Evolutionary conservation across 108 stramenopile genomes (phyloP).

Genomic region (Conticribra weissflogii): DNA sequence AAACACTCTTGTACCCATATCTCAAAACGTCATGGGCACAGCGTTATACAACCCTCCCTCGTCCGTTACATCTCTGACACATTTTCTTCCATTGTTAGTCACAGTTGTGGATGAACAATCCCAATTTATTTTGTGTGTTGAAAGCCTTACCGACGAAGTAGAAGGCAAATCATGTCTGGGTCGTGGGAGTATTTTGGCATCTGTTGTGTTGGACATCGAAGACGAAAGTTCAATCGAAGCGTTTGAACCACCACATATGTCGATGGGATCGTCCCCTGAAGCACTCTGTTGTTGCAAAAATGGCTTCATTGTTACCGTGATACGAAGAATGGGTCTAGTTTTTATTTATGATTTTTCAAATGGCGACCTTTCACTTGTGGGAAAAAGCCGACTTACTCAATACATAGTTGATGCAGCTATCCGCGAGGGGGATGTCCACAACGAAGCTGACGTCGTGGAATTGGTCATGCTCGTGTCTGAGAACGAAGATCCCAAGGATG

Average conservation of each 20-base stretch:
- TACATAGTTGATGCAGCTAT: constrained; percentile 88
- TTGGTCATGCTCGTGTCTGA: constrained; percentile 78
- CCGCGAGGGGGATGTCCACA: constrained; percentile 60
- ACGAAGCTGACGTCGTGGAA: constrained; percentile 74
- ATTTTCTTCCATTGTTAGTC: constrained; percentile 70
- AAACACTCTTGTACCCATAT: constrained; percentile 64
- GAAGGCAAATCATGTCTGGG: constrained; percentile 36
- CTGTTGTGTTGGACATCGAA: constrained; percentile 58
- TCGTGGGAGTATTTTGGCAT: constrained; percentile 52
- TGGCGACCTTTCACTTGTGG: constrained; percentile 64
- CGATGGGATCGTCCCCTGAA: constrained; percentile 85
- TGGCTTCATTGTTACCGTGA: constrained; percentile 68
- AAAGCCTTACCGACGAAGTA: constrained; percentile 28
- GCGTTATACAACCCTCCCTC: constrained; percentile 60
- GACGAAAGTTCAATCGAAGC: constrained; percentile 46
- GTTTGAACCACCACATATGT: constrained; percentile 69
- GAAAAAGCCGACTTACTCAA: constrained; percentile 58
- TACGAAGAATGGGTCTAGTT: constrained; percentile 71
- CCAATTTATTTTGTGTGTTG: constrained; percentile 47
- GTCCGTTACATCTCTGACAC: constrained; percentile 30
- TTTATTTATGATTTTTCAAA: constrained; percentile 69
- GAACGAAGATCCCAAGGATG: constrained; percentile 69
- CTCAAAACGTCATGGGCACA: constrained; percentile 76
- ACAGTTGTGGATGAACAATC: constrained; percentile 41
- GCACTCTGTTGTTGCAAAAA: constrained; percentile 69